Evolutionary conservation across 345 rosid species (phyloP).

Genomic region (Abelmoschus esculentus): DNA sequence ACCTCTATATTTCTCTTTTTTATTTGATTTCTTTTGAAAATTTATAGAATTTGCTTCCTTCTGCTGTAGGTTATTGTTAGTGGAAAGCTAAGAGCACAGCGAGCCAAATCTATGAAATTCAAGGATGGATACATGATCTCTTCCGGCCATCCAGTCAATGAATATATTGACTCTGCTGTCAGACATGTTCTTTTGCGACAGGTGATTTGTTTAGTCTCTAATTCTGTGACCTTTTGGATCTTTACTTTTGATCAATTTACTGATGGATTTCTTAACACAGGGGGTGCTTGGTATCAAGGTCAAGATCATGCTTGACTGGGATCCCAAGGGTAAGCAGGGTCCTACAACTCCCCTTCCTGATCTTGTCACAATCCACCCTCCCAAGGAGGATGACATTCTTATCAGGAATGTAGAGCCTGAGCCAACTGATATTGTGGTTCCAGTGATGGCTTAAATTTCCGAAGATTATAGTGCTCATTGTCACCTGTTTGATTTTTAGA

Average conservation of each 20-base stretch:
- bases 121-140: conserved; percentile 97
- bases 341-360: conserved; percentile 18
- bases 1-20: background rate
- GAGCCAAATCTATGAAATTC: conserved; percentile 94
- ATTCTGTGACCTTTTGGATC: background rate
- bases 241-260: background rate
- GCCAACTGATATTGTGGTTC: too few species aligned
- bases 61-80: conserved; percentile 70
- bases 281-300: conserved; percentile 63
- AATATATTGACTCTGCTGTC: conserved; percentile 86
- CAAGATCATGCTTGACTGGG: conserved; percentile 85
- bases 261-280: background rate
- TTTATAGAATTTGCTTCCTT: background rate
- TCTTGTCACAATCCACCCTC: too few species aligned
- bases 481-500: too few species aligned
- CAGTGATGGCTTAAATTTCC: too few species aligned
- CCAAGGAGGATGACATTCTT: too few species aligned
- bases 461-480: too few species aligned
- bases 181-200: conserved; percentile 85
- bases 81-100: conserved; percentile 80
- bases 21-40: background rate
- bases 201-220: conserved; percentile 18
- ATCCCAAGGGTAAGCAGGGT: conserved; percentile 78
- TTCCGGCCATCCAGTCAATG: conserved; percentile 85
- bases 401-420: too few species aligned